Conservation (phyloP, 495 filamentous ascomycete species). For the Hypomontagnella submonticulosa region DNA sequence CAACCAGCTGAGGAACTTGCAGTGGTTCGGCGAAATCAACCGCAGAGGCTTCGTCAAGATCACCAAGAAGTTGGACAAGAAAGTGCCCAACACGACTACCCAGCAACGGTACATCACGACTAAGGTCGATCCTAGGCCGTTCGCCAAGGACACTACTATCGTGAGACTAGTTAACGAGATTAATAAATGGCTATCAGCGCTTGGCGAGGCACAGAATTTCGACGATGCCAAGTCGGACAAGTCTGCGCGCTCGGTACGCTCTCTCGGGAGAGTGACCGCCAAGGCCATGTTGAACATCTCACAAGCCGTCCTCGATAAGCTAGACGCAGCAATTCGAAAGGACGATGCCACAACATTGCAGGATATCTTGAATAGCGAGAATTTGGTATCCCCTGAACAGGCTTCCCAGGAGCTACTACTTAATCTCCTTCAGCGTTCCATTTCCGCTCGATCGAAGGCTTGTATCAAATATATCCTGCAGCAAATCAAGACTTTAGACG, state of each 20-base stretch:
- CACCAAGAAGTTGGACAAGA: conserved; percentile 97
- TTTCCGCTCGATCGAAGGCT: conserved; percentile 72
- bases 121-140: conserved; percentile 85
- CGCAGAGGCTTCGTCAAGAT: conserved; percentile 95
- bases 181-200: conserved; percentile 88
- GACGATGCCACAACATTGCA: conserved; percentile 74
- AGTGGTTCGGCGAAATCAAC: conserved; percentile 99
- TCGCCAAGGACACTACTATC: conserved; percentile 79
- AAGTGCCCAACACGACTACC: conserved; percentile 73
- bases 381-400: conserved; percentile 60
- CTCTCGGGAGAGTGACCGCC: conserved; percentile 75
- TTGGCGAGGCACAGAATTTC: conserved; percentile 74
- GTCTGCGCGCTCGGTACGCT: conserved; percentile 68
- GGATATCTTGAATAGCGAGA: conserved; percentile 67
- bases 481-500: conserved; percentile 75
- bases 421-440: conserved; percentile 84
- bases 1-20: conserved; percentile 85
- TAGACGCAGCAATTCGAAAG: conserved; percentile 80
- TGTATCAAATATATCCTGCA: conserved; percentile 77
- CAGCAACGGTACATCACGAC: conserved; percentile 86
- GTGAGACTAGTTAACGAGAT: conserved; percentile 75
- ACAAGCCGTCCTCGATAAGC: conserved; percentile 68
- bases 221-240: conserved; percentile 76
- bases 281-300: conserved; percentile 78
- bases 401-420: conserved; percentile 73